Conservation (phyloP, 805 yeast genomes). For the Zygotorulaspora chibaensis region DNA sequence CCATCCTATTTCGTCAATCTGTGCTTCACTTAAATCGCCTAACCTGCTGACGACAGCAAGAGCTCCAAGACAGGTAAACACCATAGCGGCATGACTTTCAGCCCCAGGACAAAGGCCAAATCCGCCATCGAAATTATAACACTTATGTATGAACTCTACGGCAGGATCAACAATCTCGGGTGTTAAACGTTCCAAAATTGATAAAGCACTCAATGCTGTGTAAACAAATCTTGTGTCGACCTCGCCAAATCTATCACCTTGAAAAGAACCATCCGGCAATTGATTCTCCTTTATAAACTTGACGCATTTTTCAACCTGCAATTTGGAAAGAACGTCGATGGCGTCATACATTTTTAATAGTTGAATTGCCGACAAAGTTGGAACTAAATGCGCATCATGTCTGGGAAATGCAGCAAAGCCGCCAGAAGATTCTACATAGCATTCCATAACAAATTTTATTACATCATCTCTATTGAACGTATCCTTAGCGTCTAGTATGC, state of each 20-base stretch:
- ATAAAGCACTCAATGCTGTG: constrained; percentile 68
- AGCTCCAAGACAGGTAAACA: constrained; percentile 79
- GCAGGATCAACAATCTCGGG: constrained; percentile 57
- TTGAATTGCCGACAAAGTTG: constrained; percentile 85
- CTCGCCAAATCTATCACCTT: constrained; percentile 90
- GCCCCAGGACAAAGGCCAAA: constrained; percentile 93
- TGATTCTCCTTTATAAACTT: constrained; percentile 38
- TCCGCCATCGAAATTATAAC: constrained; percentile 93
- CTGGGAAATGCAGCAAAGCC: constrained; percentile 88
- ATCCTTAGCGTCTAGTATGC: constrained; percentile 50
- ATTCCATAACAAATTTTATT: constrained; percentile 60
- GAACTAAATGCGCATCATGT: constrained; percentile 83
- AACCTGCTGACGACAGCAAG: constrained; percentile 63
- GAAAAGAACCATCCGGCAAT: constrained; percentile 61
- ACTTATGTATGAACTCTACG: constrained; percentile 55
- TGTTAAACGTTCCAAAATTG: constrained; percentile 62
- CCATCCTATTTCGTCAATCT: constrained; percentile 53
- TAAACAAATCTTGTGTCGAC: constrained; percentile 89
- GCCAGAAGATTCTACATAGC: constrained; percentile 56
- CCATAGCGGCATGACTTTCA: constrained; percentile 92
- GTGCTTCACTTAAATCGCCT: constrained; percentile 40
- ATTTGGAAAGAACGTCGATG: constrained; percentile 40
- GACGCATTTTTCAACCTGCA: constrained; percentile 35
- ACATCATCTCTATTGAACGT: constrained; percentile 61
- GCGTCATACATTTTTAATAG: constrained; percentile 63